Percentiles rank a stretch among this genome's conserved stretches.
Conservation (phyloP, 495 filamentous ascomycete genomes). For the Cetradonia linearis region DNA sequence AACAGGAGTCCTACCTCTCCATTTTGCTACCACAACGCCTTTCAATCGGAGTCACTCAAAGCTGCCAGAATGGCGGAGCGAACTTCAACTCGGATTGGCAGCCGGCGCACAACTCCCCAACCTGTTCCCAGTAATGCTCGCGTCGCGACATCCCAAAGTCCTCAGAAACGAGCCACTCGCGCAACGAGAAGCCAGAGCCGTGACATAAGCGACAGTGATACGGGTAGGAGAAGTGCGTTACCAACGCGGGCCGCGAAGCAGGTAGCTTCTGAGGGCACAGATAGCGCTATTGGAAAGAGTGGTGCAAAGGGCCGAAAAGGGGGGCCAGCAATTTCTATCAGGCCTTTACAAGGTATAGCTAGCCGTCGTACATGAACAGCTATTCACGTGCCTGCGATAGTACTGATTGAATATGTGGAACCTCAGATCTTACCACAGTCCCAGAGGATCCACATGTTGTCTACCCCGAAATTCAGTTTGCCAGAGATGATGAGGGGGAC, state of each 20-base stretch:
- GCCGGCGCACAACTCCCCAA: constrained; percentile 26
- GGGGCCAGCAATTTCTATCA: neutral
- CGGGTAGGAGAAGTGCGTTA: constrained; percentile 6
- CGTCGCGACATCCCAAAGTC: constrained; percentile 12
- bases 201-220: constrained; percentile 27
- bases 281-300: neutral
- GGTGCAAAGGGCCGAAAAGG: constrained; percentile 12
- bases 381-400: neutral
- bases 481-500: neutral
- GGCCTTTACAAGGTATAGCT: constrained; percentile 11
- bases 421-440: constrained; percentile 30
- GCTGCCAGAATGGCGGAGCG: constrained; percentile 28
- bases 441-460: constrained; percentile 26
- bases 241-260: constrained; percentile 26
- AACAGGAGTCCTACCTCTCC: neutral
- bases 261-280: constrained; percentile 27
- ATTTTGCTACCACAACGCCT: neutral
- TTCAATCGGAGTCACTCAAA: neutral
- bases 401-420: neutral
- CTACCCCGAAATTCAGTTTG: constrained; percentile 16
- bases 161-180: constrained; percentile 21
- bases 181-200: constrained; percentile 34
- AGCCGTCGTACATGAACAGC: neutral
- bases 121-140: constrained; percentile 23
- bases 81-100: constrained; percentile 24